phyloP scores from a whole-genome alignment of 176 grass and related monocot genomes.

The Hordeum marinum region DNA sequence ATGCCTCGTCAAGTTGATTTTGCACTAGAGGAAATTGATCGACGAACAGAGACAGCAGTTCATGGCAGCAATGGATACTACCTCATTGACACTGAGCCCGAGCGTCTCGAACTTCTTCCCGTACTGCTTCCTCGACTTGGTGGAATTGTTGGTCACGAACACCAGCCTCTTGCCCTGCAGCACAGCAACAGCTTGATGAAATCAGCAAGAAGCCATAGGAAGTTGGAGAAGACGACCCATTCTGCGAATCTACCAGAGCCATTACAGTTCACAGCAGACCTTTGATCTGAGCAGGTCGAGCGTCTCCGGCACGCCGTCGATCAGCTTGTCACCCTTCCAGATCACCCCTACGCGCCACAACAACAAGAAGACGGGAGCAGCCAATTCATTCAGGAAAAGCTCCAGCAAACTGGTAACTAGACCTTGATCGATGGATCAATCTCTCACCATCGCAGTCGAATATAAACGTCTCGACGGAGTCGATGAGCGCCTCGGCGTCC shows the following conservation, averaged over 20 bases:
- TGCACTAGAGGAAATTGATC: background rate
- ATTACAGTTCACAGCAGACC: conserved; percentile 15
- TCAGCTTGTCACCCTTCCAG: conserved; percentile 95
- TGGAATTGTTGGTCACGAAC: conserved; percentile 98
- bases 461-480: conserved; percentile 96
- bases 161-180: conserved; percentile 86
- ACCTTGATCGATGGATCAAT: background rate
- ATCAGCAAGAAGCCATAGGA: background rate
- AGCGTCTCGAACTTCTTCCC: conserved; percentile 91
- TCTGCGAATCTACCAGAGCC: background rate
- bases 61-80: conserved; percentile 16
- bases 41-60: background rate
- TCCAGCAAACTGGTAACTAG: background rate
- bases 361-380: background rate
- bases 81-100: conserved; percentile 65
- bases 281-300: conserved; percentile 90
- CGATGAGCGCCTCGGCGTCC: conserved; percentile 77
- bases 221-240: background rate
- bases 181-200: background rate
- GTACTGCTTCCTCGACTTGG: conserved; percentile 95
- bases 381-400: background rate
- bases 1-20: background rate
- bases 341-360: conserved; percentile 59
- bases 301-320: conserved; percentile 81
- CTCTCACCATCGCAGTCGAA: conserved; percentile 84